These are phyloP conservation scores for Nakazawaea siamensis DNA, from an alignment of 805 yeast genomes.

Conservation along the genomic window DNA sequence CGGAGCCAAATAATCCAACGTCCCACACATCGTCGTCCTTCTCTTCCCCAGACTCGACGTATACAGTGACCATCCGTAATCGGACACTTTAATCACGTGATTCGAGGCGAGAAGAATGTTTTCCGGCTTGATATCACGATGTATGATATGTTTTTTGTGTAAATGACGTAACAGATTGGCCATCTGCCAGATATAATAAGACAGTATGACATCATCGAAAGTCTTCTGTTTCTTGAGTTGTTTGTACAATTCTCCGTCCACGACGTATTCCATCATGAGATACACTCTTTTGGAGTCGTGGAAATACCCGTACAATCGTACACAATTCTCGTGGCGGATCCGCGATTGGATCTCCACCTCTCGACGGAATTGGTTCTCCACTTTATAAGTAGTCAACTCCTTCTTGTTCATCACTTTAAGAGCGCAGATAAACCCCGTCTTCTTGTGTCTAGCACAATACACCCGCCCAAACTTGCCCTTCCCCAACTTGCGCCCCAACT, in stretches of 20 bases:
- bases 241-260: conserved; percentile 81
- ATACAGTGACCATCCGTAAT: conserved; percentile 94
- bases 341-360: conserved; percentile 88
- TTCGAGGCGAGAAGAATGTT: conserved; percentile 74
- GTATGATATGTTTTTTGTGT: conserved; percentile 76
- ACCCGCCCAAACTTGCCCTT: conserved; percentile 93
- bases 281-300: conserved; percentile 76
- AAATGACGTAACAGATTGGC: conserved; percentile 72
- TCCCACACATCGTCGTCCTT: conserved; percentile 87
- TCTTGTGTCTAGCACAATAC: conserved; percentile 74
- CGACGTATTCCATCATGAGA: conserved; percentile 75
- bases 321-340: conserved; percentile 69
- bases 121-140: conserved; percentile 92
- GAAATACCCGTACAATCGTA: conserved; percentile 80
- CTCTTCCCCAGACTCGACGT: conserved; percentile 38
- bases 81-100: conserved; percentile 76
- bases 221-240: conserved; percentile 57
- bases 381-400: conserved; percentile 66
- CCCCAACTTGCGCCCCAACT: conserved; percentile 80
- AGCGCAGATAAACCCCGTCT: conserved; percentile 78
- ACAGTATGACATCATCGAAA: conserved; percentile 66
- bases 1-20: conserved; percentile 90
- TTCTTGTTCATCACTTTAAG: conserved; percentile 83
- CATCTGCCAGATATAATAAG: conserved; percentile 75
- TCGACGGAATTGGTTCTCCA: conserved; percentile 79